Evolutionary conservation across 441 rosid genomes (phyloP).

Genomic region (Croton laevigatus): DNA sequence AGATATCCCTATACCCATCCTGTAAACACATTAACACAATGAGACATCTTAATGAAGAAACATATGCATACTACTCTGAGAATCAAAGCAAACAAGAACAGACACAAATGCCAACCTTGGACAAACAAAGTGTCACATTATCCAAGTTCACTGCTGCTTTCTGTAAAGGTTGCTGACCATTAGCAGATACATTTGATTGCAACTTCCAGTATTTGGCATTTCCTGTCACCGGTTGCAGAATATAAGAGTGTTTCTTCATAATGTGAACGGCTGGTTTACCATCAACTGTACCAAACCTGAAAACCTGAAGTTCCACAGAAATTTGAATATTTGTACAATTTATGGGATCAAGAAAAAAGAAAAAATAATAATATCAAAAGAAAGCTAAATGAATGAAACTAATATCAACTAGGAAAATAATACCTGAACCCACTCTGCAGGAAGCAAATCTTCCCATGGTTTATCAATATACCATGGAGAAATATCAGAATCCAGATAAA

Average conservation of each 20-base stretch:
- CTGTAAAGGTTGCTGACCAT: slow-evolving; percentile 60
- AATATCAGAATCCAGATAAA: slow-evolving; percentile 95
- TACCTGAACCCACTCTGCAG: slow-evolving; percentile 98
- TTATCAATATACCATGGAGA: slow-evolving; percentile 81
- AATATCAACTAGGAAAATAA: slow-evolving; percentile 14
- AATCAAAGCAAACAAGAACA: slow-evolving; percentile 17
- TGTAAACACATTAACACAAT: slow-evolving; percentile 40
- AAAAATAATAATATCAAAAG: slow-evolving; percentile 11
- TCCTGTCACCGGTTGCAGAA: slow-evolving; percentile 96
- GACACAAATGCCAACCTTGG: slow-evolving; percentile 59
- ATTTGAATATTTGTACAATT: slow-evolving; percentile 7
- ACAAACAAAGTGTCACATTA: slow-evolving; percentile 91
- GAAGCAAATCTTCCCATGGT: slow-evolving; percentile 88
- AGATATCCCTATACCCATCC: slow-evolving; percentile 85
- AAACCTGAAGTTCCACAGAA: slow-evolving; percentile 52
- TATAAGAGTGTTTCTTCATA: slow-evolving; percentile 61
- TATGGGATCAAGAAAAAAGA: neutral
- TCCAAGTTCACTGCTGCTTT: slow-evolving; percentile 88
- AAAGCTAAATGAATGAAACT: neutral
- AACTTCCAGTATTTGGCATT: slow-evolving; percentile 77
- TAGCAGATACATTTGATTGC: slow-evolving; percentile 43
- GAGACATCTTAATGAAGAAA: slow-evolving; percentile 29
- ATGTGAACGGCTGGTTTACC: slow-evolving; percentile 76
- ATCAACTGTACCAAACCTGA: slow-evolving; percentile 78
- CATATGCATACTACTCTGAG: slow-evolving; percentile 17